Base-by-base conservation (phyloP, 73 alveolate genomes). In the Paramecium sonneborni region DNA sequence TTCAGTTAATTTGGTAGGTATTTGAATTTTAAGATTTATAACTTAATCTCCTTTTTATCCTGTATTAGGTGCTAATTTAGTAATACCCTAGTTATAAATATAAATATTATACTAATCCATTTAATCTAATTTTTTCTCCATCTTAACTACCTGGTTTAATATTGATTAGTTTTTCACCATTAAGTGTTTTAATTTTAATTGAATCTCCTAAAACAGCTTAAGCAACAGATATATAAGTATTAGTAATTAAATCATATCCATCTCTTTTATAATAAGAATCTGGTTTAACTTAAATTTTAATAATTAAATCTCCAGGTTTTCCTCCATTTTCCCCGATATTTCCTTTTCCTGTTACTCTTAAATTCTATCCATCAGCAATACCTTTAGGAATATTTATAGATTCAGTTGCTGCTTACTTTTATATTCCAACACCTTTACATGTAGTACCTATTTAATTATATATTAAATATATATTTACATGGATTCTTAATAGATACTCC, bases 341-440 rank as follows among this genome's bases (percentile, higher is more conserved):
- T 10, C 99, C 99, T 92, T 95, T 97, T 56, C 93, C 94, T 12
- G 97, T 76, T 74, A 97, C 56, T 88, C 97, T 93, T 67, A 97
- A 82, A 74, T 92, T 97, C 18, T 93, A 92, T n/a, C 97, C 99
- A 87, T 86, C 85, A 34, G 88, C 93, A 1, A 97, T 97, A 9
- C 99, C 99, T 85, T 97, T 95, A 12, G 99, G 99, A 44, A 97
- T 95, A 46, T 93, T 93, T 38, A 96, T 86, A 18, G 69, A 37
- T 89, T 97, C 99, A 57, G 92, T 58, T 1, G 93, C 96, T 18
- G 79, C 58, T 18, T 46, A 46, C 14, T 85, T 55, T 12, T 46
- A 85, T 8, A 76, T 85, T 85, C 98, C 98, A 79, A 91, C 69
- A 30, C 98, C 98, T 38, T 88, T 86, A 86, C 98, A 96, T 21